phyloP scores from a whole-genome alignment of 2,329 filamentous ascomycete genomes.

The Neonectria magnoliae region DNA sequence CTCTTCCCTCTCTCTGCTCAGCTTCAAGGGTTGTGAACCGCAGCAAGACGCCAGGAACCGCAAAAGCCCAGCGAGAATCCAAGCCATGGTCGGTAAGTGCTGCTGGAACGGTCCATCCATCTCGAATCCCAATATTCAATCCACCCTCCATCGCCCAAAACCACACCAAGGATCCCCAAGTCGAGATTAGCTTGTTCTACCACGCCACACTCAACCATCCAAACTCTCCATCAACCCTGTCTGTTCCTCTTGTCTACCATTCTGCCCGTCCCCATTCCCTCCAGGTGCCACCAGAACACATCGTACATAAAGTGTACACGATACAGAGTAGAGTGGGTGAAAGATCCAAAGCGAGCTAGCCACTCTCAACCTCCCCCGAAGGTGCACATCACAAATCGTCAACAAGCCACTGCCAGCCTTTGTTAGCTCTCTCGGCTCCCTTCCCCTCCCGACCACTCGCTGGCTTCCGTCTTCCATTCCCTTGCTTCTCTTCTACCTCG shows the following conservation, averaged over 20 bases:
- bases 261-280: neutral
- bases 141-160: neutral
- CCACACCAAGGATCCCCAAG: neutral
- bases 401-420: neutral
- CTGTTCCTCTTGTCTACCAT: too few relatives aligned
- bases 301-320: neutral
- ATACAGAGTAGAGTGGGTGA: neutral
- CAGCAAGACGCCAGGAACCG: neutral
- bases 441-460: neutral
- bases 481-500: neutral
- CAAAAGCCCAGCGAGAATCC: neutral
- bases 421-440: neutral
- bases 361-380: neutral
- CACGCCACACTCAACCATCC: neutral
- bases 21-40: neutral
- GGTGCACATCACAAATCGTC: neutral
- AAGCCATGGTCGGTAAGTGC: neutral
- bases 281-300: neutral
- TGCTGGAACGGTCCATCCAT: neutral
- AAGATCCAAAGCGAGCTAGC: neutral
- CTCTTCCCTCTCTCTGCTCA: too few relatives aligned
- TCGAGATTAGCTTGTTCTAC: conserved; percentile 2
- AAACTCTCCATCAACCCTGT: neutral
- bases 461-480: neutral
- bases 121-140: neutral